Percentiles rank a stretch among this genome's conserved stretches.
phyloP scores from a whole-genome alignment of 106 monocot species.

The Chionographis japonica region DNA sequence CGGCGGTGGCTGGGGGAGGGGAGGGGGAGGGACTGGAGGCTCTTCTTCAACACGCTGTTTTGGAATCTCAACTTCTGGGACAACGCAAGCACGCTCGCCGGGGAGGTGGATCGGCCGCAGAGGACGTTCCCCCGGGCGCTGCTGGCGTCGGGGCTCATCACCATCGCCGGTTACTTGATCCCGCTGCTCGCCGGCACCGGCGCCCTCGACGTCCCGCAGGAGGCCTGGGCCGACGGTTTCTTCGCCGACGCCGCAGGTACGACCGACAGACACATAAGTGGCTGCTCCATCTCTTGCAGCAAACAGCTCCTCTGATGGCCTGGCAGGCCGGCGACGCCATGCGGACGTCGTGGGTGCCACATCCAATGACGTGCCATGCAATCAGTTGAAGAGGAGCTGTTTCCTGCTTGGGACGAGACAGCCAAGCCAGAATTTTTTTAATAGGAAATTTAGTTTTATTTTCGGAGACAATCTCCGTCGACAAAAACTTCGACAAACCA shows the following conservation, averaged over 20 bases:
- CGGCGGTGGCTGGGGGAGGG: conserved; percentile 41
- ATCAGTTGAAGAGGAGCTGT: no score
- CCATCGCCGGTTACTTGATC: conserved; percentile 62
- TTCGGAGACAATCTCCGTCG: no score
- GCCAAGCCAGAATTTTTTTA: no score
- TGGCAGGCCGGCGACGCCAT: no score
- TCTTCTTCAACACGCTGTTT: conserved; percentile 75
- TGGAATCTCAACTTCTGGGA: conserved; percentile 94
- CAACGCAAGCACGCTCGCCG: conserved; percentile 81
- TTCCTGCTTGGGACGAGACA: no score
- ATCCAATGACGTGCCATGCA: no score
- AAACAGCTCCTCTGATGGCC: no score
- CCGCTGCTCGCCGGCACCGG: conserved; percentile 76
- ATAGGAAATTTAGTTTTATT: no score
- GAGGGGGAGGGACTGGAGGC: conserved; percentile 51
- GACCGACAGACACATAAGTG: background rate
- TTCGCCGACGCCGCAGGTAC: conserved; percentile 80
- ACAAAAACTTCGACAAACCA: no score
- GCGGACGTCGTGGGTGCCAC: no score
- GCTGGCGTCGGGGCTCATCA: conserved; percentile 47
- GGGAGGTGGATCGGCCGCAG: conserved; percentile 72
- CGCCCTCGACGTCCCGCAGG: conserved; percentile 39
- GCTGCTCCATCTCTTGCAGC: no score
- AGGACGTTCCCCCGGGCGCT: conserved; percentile 66
- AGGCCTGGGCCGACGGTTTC: conserved; percentile 56